Conservation (phyloP, 345 rosid species). For the Syzygium aqueum region DNA sequence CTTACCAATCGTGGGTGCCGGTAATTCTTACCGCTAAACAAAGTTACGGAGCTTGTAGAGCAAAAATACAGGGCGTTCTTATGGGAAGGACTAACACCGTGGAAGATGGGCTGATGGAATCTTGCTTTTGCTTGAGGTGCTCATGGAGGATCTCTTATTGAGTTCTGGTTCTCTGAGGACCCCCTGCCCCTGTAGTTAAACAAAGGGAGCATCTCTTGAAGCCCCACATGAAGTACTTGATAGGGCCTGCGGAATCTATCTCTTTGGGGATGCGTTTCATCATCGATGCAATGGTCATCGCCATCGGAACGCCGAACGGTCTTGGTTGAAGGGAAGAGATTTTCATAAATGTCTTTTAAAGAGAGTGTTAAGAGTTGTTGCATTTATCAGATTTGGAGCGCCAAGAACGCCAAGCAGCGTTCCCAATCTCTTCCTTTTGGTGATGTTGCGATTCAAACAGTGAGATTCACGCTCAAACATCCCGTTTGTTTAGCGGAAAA, state of each 20-base stretch:
- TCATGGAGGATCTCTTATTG: not conserved
- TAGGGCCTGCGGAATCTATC: not conserved
- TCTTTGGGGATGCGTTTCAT: not conserved
- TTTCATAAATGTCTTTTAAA: too few species aligned
- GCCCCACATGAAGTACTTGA: not conserved
- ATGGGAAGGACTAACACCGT: not conserved
- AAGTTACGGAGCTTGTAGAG: not conserved
- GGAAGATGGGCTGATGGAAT: not conserved
- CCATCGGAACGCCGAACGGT: not conserved
- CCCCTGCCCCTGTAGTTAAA: not conserved
- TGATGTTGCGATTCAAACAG: not conserved
- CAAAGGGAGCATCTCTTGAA: not conserved
- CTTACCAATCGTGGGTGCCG: not conserved
- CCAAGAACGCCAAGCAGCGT: not conserved
- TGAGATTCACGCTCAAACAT: too few species aligned
- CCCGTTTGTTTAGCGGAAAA: too few species aligned
- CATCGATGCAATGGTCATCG: not conserved
- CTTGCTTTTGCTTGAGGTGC: not conserved
- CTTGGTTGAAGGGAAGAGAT: not conserved
- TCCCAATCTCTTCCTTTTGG: not conserved
- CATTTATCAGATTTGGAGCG: not conserved
- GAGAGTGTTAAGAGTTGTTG: too few species aligned
- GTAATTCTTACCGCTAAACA: not conserved
- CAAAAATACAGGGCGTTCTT: not conserved
- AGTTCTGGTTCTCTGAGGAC: not conserved